Evolutionary conservation across 495 filamentous ascomycete genomes (phyloP).

Genomic region (Neurospora sp.): DNA sequence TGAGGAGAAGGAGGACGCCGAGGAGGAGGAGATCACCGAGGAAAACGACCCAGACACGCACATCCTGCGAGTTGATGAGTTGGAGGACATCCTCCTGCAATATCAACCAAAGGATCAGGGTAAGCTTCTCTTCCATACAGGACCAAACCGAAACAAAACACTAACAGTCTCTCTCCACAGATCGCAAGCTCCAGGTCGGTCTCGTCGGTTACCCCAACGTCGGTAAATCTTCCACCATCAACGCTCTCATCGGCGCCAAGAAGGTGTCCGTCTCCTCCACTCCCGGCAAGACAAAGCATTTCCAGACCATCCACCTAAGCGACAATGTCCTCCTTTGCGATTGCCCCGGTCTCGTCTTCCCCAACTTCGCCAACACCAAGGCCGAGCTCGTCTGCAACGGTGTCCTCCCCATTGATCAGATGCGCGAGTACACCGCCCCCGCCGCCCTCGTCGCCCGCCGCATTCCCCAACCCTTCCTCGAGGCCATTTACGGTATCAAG

Average conservation of each 20-base stretch:
- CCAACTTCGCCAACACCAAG: conserved; percentile 95
- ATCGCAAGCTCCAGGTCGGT: conserved; percentile 76
- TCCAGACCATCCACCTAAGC: conserved; percentile 94
- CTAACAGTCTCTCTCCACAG: conserved; percentile 12
- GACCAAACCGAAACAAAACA: neutral
- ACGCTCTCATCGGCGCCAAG: conserved; percentile 93
- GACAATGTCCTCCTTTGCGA: conserved; percentile 88
- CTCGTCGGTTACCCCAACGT: conserved; percentile 98
- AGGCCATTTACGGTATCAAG: conserved; percentile 86
- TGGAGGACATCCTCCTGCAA: conserved; percentile 79
- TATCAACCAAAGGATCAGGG: conserved; percentile 52
- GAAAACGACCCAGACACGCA: conserved; percentile 52
- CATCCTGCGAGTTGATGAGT: conserved; percentile 84
- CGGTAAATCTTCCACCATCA: conserved; percentile 98
- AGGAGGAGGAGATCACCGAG: conserved; percentile 18
- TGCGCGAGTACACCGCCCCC: conserved; percentile 89
- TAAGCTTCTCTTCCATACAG: conserved; percentile 12
- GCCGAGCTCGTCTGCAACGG: conserved; percentile 94
- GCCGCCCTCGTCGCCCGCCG: conserved; percentile 76
- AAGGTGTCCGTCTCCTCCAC: conserved; percentile 98
- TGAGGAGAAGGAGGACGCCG: conserved; percentile 30
- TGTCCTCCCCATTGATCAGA: conserved; percentile 92
- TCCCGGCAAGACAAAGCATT: conserved; percentile 98
- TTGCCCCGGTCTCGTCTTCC: conserved; percentile 97
- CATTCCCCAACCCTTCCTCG: conserved; percentile 83